phyloP scores from a whole-genome alignment of 129 eudicot genomes.

The Helichrysum umbraculigerum region DNA sequence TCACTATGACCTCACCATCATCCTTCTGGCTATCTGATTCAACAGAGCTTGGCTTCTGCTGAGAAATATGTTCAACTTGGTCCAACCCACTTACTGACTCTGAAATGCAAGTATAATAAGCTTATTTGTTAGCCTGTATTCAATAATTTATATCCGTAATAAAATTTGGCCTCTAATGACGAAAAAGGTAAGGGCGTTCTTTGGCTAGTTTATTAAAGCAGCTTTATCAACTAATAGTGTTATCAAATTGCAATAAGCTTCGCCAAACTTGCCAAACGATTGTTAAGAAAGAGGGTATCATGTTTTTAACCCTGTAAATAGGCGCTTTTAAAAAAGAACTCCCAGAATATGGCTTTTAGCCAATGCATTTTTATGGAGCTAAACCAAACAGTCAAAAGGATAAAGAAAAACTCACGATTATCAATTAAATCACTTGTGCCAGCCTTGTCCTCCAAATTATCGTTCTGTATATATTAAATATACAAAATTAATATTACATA shows the following conservation, averaged over 20 bases:
- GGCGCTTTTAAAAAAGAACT: background rate
- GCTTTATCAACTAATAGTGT: background rate
- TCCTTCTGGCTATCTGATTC: conserved; percentile 34
- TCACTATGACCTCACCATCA: conserved; percentile 58
- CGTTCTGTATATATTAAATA: conserved; percentile 36
- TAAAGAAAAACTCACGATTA: conserved; percentile 49
- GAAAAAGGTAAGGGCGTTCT: background rate
- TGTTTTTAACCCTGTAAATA: background rate
- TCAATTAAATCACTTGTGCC: conserved; percentile 42
- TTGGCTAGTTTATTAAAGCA: background rate
- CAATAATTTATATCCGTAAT: conserved; percentile 39
- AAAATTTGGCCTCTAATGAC: background rate
- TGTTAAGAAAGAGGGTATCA: background rate
- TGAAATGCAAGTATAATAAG: background rate
- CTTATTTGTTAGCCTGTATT: conserved; percentile 20
- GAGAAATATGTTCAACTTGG: conserved; percentile 54
- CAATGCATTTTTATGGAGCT: background rate
- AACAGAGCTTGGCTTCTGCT: conserved; percentile 10
- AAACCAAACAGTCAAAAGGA: background rate
- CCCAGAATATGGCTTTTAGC: too few species aligned
- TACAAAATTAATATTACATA: background rate
- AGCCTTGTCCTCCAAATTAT: conserved; percentile 42
- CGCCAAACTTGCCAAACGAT: background rate
- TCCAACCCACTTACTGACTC: conserved; percentile 52
- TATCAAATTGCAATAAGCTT: background rate